phyloP scores from a whole-genome alignment of 2,329 filamentous ascomycete species.

The Monilinia laxa region DNA sequence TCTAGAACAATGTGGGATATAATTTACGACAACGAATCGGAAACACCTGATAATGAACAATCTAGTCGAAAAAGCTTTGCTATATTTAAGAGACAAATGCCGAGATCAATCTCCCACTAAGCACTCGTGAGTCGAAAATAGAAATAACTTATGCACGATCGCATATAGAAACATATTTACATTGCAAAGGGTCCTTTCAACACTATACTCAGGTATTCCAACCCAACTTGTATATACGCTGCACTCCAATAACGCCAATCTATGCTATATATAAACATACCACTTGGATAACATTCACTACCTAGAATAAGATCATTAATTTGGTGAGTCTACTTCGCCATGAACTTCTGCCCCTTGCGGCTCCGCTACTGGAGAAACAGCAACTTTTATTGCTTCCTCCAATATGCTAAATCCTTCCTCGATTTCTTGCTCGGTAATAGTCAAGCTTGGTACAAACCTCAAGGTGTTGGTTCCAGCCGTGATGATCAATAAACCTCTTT shows the following conservation, averaged over 20 bases:
- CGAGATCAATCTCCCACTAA: neutral
- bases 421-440: conserved; percentile 79
- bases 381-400: conserved; percentile 57
- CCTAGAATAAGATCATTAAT: conserved; percentile 25
- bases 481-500: conserved; percentile 85
- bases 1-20: no score
- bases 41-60: neutral
- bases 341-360: conserved; percentile 29
- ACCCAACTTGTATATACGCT: conserved; percentile 6
- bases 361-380: conserved; percentile 25
- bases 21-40: neutral
- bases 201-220: neutral
- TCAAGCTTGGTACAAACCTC: conserved; percentile 84
- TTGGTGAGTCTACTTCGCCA: conserved; percentile 36
- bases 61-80: neutral
- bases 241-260: conserved; percentile 7
- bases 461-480: conserved; percentile 91
- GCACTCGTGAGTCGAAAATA: neutral
- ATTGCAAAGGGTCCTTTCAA: neutral
- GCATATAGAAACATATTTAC: neutral
- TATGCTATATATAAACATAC: neutral
- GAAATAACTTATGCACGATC: neutral
- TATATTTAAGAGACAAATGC: neutral
- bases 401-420: conserved; percentile 73
- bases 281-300: neutral